A percentile compares a stretch with the other conserved stretches of the same genome.
Evolutionary conservation across 768 basidiomycete species (phyloP).

Genomic region (Leucocoprinus leucothites): DNA sequence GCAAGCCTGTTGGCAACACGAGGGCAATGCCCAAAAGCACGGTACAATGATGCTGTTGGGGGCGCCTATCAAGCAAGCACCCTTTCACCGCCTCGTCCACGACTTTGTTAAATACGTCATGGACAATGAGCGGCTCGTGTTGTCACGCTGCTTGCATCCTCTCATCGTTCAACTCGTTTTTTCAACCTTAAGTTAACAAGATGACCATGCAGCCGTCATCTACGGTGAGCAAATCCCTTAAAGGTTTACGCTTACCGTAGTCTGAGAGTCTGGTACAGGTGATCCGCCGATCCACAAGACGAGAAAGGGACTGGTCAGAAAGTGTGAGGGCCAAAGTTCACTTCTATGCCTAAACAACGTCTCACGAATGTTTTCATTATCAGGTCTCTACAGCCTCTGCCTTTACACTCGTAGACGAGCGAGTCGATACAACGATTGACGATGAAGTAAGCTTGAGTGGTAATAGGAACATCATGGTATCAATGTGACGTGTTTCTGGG

Average conservation of each 20-base stretch:
- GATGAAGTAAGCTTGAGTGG: not conserved
- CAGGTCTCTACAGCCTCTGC: not conserved
- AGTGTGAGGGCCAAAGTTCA: too few species aligned
- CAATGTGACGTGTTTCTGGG: not conserved
- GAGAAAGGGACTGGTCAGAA: not conserved
- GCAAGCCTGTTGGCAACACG: too few species aligned
- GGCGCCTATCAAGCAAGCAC: too few species aligned
- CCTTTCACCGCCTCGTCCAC: too few species aligned
- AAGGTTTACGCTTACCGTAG: not conserved
- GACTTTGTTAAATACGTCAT: too few species aligned
- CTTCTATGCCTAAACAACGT: too few species aligned
- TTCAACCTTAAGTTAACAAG: not conserved
- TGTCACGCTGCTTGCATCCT: too few species aligned
- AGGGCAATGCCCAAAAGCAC: too few species aligned
- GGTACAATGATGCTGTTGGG: too few species aligned
- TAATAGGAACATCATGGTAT: not conserved
- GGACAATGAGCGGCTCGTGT: too few species aligned
- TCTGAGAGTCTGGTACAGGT: not conserved
- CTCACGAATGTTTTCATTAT: not conserved
- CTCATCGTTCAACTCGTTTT: too few species aligned
- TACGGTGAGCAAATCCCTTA: not conserved
- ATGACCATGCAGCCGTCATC: constrained; percentile 1
- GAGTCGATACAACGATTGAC: not conserved
- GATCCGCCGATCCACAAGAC: not conserved
- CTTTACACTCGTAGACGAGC: not conserved